phyloP scores from a whole-genome alignment of 768 basidiomycete genomes.

The Myochromella boudieri region DNA sequence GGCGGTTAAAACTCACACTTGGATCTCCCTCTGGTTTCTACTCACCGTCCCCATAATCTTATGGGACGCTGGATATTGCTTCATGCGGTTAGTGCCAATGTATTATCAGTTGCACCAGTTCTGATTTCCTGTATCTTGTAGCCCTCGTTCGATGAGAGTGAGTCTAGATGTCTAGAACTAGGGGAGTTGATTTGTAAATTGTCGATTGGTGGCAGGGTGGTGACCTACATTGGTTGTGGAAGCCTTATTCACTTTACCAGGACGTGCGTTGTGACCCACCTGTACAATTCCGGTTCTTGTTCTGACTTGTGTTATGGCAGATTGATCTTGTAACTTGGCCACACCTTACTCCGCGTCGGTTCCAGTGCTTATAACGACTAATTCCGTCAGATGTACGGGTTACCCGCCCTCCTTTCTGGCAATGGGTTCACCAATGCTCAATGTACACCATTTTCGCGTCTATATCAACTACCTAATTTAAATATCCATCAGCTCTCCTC shows the following conservation, averaged over 20 bases:
- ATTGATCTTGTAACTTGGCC: slow-evolving; percentile 33
- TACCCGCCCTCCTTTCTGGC: slow-evolving; percentile 57
- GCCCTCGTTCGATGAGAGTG: slow-evolving; percentile 79
- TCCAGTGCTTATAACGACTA: neutral
- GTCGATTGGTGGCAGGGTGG: slow-evolving; percentile 51
- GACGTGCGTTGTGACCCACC: slow-evolving; percentile 41
- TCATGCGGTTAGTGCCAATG: slow-evolving; percentile 58
- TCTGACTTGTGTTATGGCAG: slow-evolving; percentile 14
- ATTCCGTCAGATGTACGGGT: slow-evolving; percentile 64
- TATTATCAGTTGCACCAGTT: neutral
- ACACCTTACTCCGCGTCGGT: neutral
- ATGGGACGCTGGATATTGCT: slow-evolving; percentile 84
- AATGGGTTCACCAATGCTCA: slow-evolving; percentile 88
- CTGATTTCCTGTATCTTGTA: slow-evolving; percentile 23
- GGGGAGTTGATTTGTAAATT: neutral
- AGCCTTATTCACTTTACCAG: slow-evolving; percentile 78
- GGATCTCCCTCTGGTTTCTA: slow-evolving; percentile 71
- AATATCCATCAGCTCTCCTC: slow-evolving; percentile 55
- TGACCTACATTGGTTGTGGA: slow-evolving; percentile 91
- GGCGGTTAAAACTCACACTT: slow-evolving; percentile 51
- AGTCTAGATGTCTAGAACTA: slow-evolving; percentile 1
- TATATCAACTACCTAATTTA: neutral
- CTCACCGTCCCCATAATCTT: slow-evolving; percentile 61
- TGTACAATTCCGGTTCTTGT: slow-evolving; percentile 20
- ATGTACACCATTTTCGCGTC: slow-evolving; percentile 42